phyloP scores from a whole-genome alignment of 495 filamentous ascomycete genomes.

The Penicillium cosmopolitanum region DNA sequence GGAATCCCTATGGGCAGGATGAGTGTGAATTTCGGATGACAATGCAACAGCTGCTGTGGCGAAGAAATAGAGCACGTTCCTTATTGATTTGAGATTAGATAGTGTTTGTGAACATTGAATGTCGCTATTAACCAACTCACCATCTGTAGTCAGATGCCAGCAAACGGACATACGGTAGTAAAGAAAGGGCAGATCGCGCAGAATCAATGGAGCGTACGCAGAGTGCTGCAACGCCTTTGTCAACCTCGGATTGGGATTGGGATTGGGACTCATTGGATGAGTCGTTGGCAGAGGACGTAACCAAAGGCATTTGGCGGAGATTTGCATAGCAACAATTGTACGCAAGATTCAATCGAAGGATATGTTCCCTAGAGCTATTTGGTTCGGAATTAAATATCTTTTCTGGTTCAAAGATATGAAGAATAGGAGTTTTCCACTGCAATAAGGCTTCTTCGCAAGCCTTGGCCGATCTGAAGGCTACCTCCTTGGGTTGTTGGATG shows the following conservation, averaged over 20 bases:
- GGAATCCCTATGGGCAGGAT: constrained; percentile 9
- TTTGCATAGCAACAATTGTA: constrained; percentile 25
- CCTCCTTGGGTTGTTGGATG: constrained; percentile 5
- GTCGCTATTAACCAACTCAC: constrained; percentile 7
- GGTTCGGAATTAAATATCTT: constrained; percentile 4
- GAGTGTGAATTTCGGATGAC: constrained; percentile 6
- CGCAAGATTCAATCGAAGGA: constrained; percentile 22
- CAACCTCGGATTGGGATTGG: background rate
- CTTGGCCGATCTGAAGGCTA: constrained; percentile 9
- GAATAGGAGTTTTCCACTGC: constrained; percentile 17
- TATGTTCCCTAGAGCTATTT: constrained; percentile 10
- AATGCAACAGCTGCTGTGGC: constrained; percentile 21
- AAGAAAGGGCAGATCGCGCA: constrained; percentile 19
- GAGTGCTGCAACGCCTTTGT: background rate
- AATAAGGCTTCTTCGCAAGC: constrained; percentile 17
- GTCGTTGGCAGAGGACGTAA: constrained; percentile 6
- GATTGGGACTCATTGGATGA: background rate
- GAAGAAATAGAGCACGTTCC: constrained; percentile 28
- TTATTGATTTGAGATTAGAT: constrained; percentile 3
- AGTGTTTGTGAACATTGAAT: background rate
- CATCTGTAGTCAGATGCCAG: constrained; percentile 15
- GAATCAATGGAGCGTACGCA: constrained; percentile 12
- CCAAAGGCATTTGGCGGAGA: constrained; percentile 16
- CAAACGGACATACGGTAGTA: constrained; percentile 6
- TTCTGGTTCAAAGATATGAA: constrained; percentile 3